These are phyloP conservation scores for Spathaspora gorwiae DNA, from an alignment of 805 yeast genomes.

Conservation along the genomic window DNA sequence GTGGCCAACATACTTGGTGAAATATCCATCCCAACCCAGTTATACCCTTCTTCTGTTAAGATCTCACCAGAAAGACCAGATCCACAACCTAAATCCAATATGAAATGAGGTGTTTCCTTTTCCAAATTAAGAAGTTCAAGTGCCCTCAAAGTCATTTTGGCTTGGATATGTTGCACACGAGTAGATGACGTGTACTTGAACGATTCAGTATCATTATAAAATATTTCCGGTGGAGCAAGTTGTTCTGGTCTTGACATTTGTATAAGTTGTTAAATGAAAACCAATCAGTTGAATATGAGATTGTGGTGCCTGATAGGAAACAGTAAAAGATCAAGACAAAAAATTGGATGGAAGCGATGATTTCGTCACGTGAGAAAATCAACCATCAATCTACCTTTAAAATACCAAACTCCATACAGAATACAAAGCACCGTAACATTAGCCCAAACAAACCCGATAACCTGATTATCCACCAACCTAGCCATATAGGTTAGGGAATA, in stretches of 20 bases:
- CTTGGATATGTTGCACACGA: slow-evolving; percentile 97
- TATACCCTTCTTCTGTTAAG: slow-evolving; percentile 85
- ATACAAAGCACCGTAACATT: too few species aligned
- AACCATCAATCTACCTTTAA: too few species aligned
- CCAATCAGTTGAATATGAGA: too few species aligned
- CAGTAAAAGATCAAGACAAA: background rate
- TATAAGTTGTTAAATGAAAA: background rate
- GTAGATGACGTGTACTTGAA: slow-evolving; percentile 86
- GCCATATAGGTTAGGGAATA: too few species aligned
- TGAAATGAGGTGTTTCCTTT: slow-evolving; percentile 51
- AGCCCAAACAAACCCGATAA: too few species aligned
- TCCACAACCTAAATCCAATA: slow-evolving; percentile 95
- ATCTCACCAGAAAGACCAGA: slow-evolving; percentile 96
- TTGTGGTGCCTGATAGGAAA: too few species aligned
- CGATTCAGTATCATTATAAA: slow-evolving; percentile 88
- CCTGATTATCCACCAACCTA: too few species aligned
- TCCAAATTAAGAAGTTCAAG: slow-evolving; percentile 79
- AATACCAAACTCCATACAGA: too few species aligned
- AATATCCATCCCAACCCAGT: slow-evolving; percentile 96
- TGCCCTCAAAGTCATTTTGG: slow-evolving; percentile 94
- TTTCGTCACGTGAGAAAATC: background rate
- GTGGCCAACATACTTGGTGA: slow-evolving; percentile 95
- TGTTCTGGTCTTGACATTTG: slow-evolving; percentile 93
- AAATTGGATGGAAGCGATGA: background rate
- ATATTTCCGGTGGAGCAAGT: slow-evolving; percentile 93